A percentile compares a stretch with the other conserved stretches of the same genome.
Evolutionary conservation across 768 basidiomycete genomes (phyloP).

Genomic region (Naganishia vaughanmartiniae): DNA sequence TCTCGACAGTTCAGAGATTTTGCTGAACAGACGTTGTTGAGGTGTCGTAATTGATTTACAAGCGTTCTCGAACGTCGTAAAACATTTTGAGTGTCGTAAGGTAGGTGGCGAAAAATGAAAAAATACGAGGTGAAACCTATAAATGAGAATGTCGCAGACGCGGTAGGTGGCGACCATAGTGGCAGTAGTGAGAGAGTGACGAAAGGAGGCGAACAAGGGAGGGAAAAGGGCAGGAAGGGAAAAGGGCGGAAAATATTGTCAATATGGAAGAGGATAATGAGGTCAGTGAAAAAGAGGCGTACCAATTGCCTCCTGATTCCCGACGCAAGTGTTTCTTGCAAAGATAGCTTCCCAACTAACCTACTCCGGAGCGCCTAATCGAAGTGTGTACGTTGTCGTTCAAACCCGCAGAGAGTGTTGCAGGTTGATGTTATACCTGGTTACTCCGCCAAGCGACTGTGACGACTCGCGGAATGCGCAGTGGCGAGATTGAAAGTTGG

Average conservation of each 20-base stretch:
- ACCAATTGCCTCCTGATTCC: not conserved
- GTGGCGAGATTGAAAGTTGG: not conserved
- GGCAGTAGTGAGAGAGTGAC: not conserved
- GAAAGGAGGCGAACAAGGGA: conserved; percentile 2
- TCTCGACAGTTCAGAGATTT: not conserved
- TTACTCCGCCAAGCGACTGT: not conserved
- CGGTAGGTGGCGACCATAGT: not conserved
- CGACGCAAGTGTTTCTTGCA: not conserved
- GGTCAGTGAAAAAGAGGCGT: not conserved
- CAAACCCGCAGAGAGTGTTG: conserved; percentile 17
- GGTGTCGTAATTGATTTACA: conserved; percentile 11
- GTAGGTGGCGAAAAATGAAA: conserved; percentile 1
- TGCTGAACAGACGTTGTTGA: conserved; percentile 1
- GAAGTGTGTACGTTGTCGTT: not conserved
- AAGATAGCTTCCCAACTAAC: not conserved
- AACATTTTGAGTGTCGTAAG: conserved; percentile 8
- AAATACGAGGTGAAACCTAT: not conserved
- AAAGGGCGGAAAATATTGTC: not conserved
- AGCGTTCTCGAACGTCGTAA: conserved; percentile 23
- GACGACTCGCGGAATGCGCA: not conserved
- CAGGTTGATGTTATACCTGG: conserved; percentile 4
- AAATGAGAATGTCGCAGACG: not conserved
- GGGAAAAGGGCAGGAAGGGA: not conserved
- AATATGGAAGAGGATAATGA: not conserved
- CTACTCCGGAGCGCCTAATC: conserved; percentile 15